Percentiles rank a stretch among this genome's conserved stretches.
Conservation (phyloP, 2,329 filamentous ascomycete genomes). For the Orbilia javanica region DNA sequence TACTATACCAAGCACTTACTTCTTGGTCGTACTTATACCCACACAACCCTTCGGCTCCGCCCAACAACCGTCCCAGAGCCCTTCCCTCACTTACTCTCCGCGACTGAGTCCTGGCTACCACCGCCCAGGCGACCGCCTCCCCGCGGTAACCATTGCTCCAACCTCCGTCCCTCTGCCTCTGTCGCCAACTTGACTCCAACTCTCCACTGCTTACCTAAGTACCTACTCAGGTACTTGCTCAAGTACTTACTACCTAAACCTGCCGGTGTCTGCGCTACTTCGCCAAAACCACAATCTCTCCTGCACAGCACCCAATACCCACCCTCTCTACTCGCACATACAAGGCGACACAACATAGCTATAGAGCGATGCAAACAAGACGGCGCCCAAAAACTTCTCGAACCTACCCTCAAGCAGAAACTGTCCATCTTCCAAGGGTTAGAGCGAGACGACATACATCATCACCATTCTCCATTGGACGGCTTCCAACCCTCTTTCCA, state of each 20-base stretch:
- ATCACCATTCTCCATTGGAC: background rate
- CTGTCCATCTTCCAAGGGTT: slow-evolving; percentile 24
- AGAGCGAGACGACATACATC: slow-evolving; percentile 23
- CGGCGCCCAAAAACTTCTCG: slow-evolving; percentile 44
- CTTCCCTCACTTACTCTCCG: background rate
- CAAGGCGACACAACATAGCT: slow-evolving; percentile 1
- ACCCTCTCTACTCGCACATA: background rate
- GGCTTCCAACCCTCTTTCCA: background rate
- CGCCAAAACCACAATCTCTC: too few species aligned
- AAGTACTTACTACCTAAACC: too few species aligned
- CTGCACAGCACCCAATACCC: background rate
- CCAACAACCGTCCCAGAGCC: slow-evolving; percentile 10
- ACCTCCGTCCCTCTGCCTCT: background rate
- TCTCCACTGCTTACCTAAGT: background rate
- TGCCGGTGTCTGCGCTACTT: too few species aligned
- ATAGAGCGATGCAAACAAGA: slow-evolving; percentile 57
- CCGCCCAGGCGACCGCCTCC: background rate
- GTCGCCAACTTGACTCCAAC: background rate
- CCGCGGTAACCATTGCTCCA: background rate
- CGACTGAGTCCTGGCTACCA: background rate
- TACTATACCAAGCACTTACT: too few species aligned
- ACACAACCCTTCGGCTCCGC: background rate
- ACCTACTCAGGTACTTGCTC: too few species aligned
- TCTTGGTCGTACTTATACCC: background rate
- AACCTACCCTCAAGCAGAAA: slow-evolving; percentile 34